phyloP scores from a whole-genome alignment of 257 asterid species.

The Nicotiana obtusifolia region DNA sequence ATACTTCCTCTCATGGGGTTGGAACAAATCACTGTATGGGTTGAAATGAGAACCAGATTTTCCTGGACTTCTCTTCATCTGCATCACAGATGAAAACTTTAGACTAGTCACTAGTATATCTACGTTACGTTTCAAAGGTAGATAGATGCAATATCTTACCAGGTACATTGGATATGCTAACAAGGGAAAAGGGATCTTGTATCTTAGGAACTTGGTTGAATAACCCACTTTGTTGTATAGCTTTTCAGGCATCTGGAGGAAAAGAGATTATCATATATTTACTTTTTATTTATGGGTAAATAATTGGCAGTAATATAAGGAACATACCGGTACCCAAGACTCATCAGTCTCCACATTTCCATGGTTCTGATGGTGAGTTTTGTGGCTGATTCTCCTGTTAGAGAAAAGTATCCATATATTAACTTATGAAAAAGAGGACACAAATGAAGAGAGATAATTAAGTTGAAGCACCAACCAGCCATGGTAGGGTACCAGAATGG shows the following conservation, averaged over 20 bases:
- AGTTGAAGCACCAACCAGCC: constrained; percentile 42
- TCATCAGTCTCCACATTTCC: constrained; percentile 68
- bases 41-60: constrained; percentile 42
- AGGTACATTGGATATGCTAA: constrained; percentile 70
- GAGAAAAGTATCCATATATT: not conserved
- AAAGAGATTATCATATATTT: not conserved
- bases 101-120: not conserved
- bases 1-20: constrained; percentile 33
- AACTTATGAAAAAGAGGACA: not conserved
- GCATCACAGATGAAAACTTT: not conserved
- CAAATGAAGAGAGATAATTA: not conserved
- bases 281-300: no score
- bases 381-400: constrained; percentile 61
- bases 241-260: constrained; percentile 17
- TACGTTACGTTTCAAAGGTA: not conserved
- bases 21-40: constrained; percentile 38
- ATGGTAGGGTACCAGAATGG: constrained; percentile 59
- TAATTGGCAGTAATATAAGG: not conserved
- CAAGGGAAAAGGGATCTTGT: constrained; percentile 69
- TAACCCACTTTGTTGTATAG: constrained; percentile 9
- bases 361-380: constrained; percentile 72
- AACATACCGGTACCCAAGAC: constrained; percentile 67
- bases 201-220: constrained; percentile 29
- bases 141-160: constrained; percentile 21
- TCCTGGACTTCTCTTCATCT: constrained; percentile 51